phyloP scores from a whole-genome alignment of 2,329 filamentous ascomycete species.

The Ceratocystis huliohia region DNA sequence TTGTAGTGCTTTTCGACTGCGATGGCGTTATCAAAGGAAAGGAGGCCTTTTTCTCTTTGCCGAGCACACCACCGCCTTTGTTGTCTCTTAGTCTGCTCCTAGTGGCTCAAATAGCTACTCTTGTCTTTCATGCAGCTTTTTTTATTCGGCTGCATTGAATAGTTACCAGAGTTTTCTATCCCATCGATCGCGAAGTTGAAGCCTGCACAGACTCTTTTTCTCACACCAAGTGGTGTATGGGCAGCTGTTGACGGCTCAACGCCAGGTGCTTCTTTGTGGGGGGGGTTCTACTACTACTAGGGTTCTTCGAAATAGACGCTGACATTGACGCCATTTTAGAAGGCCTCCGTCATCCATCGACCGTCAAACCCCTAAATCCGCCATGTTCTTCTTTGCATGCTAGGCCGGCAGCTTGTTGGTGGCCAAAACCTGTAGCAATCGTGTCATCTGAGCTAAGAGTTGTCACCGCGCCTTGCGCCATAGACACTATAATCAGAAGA shows the following conservation, averaged over 20 bases:
- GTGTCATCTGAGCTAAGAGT: not conserved
- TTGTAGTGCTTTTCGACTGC: constrained; percentile 5
- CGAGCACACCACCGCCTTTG: not conserved
- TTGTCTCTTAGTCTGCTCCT: not conserved
- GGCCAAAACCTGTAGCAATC: too few species aligned
- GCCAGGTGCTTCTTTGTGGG: not conserved
- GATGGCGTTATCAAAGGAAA: constrained; percentile 4
- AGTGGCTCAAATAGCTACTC: not conserved
- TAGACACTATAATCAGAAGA: not conserved
- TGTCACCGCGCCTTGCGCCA: not conserved
- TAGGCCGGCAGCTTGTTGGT: too few species aligned
- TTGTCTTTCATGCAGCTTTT: not conserved
- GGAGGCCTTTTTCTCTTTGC: not conserved
- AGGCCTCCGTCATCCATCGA: not conserved
- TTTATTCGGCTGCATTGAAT: not conserved
- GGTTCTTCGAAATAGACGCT: not conserved
- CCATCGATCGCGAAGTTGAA: not conserved
- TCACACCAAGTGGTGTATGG: not conserved
- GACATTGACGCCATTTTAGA: not conserved
- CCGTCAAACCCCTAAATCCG: too few species aligned
- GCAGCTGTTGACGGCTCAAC: not conserved
- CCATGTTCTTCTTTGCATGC: too few species aligned
- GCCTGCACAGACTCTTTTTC: not conserved
- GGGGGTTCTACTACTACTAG: not conserved
- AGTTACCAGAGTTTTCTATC: not conserved